Percentiles rank a stretch among this genome's conserved stretches.
Evolutionary conservation across 2,329 filamentous ascomycete species (phyloP).

Genomic region (Raffaelea ambrosiae): DNA sequence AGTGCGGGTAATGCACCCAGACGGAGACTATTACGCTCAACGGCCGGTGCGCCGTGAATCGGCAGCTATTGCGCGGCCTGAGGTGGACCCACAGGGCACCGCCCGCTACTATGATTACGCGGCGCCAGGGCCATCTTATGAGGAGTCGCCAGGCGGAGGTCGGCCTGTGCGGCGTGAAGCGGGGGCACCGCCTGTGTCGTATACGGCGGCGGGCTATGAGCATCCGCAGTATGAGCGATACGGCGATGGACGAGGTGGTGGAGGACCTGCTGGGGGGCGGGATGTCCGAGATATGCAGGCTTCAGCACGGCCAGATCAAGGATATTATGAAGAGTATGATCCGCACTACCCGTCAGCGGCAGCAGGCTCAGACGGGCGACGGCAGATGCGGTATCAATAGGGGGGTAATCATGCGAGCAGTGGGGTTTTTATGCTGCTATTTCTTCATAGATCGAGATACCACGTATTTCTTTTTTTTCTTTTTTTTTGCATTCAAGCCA

Average conservation of each 20-base stretch:
- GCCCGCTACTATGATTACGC: no score
- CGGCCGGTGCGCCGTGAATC: constrained; percentile 23
- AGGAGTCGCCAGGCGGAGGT: constrained; percentile 5
- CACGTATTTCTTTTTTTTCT: no score
- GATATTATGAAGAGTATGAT: constrained; percentile 36
- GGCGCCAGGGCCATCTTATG: not conserved
- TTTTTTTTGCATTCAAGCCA: no score
- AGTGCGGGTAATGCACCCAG: constrained; percentile 33
- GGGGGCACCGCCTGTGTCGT: not conserved
- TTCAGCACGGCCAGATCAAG: no score
- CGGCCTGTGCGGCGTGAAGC: not conserved
- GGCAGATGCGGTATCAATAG: constrained; percentile 10
- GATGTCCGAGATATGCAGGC: no score
- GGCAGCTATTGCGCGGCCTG: not conserved
- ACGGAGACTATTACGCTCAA: constrained; percentile 37
- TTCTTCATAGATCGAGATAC: no score
- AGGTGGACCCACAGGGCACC: no score
- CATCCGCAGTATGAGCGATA: no score
- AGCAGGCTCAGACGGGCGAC: constrained; percentile 7
- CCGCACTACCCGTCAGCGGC: constrained; percentile 28
- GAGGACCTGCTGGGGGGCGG: no score
- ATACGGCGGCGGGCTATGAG: not conserved
- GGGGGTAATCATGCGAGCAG: not conserved
- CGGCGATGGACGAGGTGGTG: no score
- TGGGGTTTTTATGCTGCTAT: no score